These are phyloP conservation scores for Fusarium papillatum DNA, from an alignment of 2,329 filamentous ascomycete species.

Conservation along the genomic window DNA sequence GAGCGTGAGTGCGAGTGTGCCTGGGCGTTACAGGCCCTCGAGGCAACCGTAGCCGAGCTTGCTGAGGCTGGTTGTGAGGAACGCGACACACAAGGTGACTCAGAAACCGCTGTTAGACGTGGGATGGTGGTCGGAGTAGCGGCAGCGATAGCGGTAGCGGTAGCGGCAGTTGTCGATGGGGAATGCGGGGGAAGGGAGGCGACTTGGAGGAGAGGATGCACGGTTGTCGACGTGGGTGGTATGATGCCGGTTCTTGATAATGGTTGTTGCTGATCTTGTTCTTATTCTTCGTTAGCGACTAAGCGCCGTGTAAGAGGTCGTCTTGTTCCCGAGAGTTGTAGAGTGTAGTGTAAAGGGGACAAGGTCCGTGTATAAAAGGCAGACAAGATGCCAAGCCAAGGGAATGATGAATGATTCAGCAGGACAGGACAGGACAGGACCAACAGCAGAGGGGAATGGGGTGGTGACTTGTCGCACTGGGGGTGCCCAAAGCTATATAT, in stretches of 20 bases:
- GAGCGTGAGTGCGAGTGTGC: slow-evolving; percentile 10
- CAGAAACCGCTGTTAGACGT: slow-evolving; percentile 12
- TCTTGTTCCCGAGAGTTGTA: slow-evolving; percentile 8
- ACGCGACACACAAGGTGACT: slow-evolving; percentile 22
- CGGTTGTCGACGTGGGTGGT: slow-evolving; percentile 34
- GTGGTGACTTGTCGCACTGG: slow-evolving; percentile 24
- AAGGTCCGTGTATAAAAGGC: not conserved
- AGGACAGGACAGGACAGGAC: not conserved
- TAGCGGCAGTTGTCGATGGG: slow-evolving; percentile 35
- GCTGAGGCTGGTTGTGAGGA: slow-evolving; percentile 14
- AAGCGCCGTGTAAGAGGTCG: slow-evolving; percentile 7
- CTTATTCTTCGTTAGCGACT: slow-evolving; percentile 26
- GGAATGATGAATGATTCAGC: slow-evolving; percentile 3
- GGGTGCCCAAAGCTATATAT: slow-evolving; percentile 22
- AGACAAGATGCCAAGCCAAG: not conserved
- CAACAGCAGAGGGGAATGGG: slow-evolving; percentile 20
- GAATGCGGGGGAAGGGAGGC: slow-evolving; percentile 39
- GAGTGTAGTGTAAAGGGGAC: slow-evolving; percentile 14
- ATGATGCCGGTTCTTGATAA: slow-evolving; percentile 32
- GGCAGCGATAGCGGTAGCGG: slow-evolving; percentile 29
- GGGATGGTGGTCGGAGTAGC: slow-evolving; percentile 31
- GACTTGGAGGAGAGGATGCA: slow-evolving; percentile 39
- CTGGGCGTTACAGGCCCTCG: slow-evolving; percentile 35
- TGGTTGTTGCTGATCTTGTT: slow-evolving; percentile 15
- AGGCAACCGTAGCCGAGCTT: slow-evolving; percentile 24